Evolutionary conservation across 306 rosid genomes (phyloP).

Genomic region (Prunus campanulata): DNA sequence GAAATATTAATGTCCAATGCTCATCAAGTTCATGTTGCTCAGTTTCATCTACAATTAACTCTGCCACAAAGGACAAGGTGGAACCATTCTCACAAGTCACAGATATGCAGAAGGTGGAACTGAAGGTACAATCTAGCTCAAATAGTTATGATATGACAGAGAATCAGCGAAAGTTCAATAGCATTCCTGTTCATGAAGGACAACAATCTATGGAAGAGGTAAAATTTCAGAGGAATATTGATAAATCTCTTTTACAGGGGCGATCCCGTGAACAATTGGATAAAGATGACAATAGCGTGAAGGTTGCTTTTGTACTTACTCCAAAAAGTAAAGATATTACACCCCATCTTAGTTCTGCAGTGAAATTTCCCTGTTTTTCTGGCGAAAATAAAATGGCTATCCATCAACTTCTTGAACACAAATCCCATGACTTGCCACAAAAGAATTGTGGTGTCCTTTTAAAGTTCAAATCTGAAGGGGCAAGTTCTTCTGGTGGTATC

Average conservation of each 20-base stretch:
- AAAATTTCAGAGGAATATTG: constrained; percentile 23
- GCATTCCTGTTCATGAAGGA: constrained; percentile 19
- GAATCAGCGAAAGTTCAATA: constrained; percentile 17
- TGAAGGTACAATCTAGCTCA: constrained; percentile 18
- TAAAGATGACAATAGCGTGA: constrained; percentile 27
- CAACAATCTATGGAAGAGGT: constrained; percentile 16
- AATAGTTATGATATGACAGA: constrained; percentile 18
- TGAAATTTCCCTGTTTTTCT: constrained; percentile 6
- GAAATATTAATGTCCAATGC: constrained; percentile 17
- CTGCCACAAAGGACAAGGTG: constrained; percentile 19
- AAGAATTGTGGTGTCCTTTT: constrained; percentile 26
- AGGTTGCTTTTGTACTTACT: constrained; percentile 5
- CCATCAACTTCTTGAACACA: constrained; percentile 27
- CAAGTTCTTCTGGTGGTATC: background rate
- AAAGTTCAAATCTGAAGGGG: constrained; percentile 25
- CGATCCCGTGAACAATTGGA: constrained; percentile 25
- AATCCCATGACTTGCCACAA: constrained; percentile 15
- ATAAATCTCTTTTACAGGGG: constrained; percentile 20
- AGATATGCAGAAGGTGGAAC: constrained; percentile 21
- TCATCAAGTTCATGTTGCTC: constrained; percentile 12
- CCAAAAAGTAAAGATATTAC: constrained; percentile 8
- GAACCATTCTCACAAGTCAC: constrained; percentile 31
- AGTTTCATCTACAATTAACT: background rate
- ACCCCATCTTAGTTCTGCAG: constrained; percentile 4
- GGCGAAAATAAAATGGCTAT: constrained; percentile 9